Base-by-base conservation (phyloP, 208 protist species). In the Trypanosoma brucei region DNA sequence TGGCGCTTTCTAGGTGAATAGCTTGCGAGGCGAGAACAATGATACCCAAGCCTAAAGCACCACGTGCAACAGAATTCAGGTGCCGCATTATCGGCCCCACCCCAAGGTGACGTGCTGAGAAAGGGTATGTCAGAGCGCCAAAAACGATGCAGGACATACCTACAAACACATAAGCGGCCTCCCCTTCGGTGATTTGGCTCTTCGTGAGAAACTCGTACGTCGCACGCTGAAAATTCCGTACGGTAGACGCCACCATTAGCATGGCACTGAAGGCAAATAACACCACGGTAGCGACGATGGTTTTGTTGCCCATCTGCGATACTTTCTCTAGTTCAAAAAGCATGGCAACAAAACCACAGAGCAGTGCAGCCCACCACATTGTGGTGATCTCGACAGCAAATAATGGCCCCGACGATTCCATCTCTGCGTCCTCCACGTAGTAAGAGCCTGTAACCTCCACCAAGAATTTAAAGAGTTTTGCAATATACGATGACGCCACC, bases 161-260 rank as follows among this genome's bases (percentile, higher is more conserved):
- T 14, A 76, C 46, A 3, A 81, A 75, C 35, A 89, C 79, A 65
- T 87, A 78, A 13, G 63, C 61, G 55, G 81, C 72, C 68, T 88
- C 83, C 46, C 73, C 46, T 40, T 72, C 61, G 9, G 72, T 37
- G 4, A 92, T 70, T 70, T 79, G 89, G 70, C 79, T 86, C 62
- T 84, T 82, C n/a, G 81, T 89, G 46, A 91, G 30, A 55, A 91
- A 82, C 70, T 94, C 88, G 68, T 85, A 94, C 39, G 77, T 73
- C 3, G 84, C 80, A 1, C 84, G 81, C 70, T 94, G 88, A 54
- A 89, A 77, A 55, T 90, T 94, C 34, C 83, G 81, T 39, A 83
- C 63, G 8, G 88, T 91, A 45, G 72, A 73, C 54, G 80, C 38
- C 30, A 79, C 71, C 9, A 87, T 40, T 2, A 73, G 34, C 22